Base-by-base conservation (phyloP, 192 early-diverging fungal genomes). In the Backusella luteola region DNA sequence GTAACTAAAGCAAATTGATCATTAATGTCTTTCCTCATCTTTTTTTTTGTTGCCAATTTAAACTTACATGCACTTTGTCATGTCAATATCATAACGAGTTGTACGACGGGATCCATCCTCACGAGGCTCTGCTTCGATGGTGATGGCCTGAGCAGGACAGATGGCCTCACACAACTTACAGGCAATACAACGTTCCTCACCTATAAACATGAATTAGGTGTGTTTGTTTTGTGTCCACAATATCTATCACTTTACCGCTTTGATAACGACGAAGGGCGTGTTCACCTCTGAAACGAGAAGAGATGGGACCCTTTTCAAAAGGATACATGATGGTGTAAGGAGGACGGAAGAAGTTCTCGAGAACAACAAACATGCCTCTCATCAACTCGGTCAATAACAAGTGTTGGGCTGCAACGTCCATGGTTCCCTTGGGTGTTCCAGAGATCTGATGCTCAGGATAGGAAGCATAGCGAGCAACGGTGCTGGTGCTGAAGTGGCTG, bases 121-220 rank as follows among this genome's bases (percentile, higher is more conserved):
- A 80, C 97, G 92, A 34, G 94, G 93, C 85, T 99, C 96, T 32
- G 95, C 94, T 85, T 99, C 97, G 70, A 99, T 99, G 2, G 97
- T 99, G 79, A 99, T 99, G 42, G 97, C 97, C 85, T 96, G 95
- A 12, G 96, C 97, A 23, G 97, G 96, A 85, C 97, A 99, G 53
- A 99, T 93, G 80, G 95, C 97, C 83, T 99, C 96, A 76, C 97
- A 99, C 53, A 99, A 84, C 80, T 99, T 99, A 87, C 97, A 99
- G 38, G 97, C 95, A 90, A 99, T 99, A 81, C 96, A 99, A 56
- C 97, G 93, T 86, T 98, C 97, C 80, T 98, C 97, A 67, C 97
- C 94, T 93, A 80, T 5, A 76, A 69, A 12, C 39, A 39, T 59
- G 2, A 19, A 59, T 59, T 26, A 29, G 21, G 8, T 29, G 12